A percentile compares a stretch with the other conserved stretches of the same genome.
These are phyloP conservation scores for Ceratocystis lukuohia DNA, from an alignment of 2,329 filamentous ascomycete species.

Conservation along the genomic window DNA sequence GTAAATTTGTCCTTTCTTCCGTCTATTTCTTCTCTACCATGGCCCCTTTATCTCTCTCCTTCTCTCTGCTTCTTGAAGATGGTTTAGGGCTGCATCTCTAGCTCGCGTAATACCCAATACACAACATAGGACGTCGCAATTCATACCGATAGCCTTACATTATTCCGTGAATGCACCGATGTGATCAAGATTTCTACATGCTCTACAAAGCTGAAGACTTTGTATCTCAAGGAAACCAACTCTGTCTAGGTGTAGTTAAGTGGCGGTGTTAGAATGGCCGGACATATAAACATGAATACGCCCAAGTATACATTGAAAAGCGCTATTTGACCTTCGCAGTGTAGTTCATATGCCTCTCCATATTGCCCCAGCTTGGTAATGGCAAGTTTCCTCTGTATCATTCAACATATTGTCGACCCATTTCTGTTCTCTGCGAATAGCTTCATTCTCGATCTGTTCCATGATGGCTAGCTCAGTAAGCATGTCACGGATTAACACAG, in stretches of 20 bases:
- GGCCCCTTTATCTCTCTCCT: background rate
- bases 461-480: conserved; percentile 48
- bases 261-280: no score
- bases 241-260: no score
- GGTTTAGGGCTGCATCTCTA: background rate
- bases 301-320: background rate
- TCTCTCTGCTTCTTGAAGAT: background rate
- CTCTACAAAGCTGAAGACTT: no score
- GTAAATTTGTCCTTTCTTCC: background rate
- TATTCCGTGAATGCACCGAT: background rate
- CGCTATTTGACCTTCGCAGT: background rate
- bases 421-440: conserved; percentile 40
- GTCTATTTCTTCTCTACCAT: background rate
- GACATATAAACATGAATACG: background rate
- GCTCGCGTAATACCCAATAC: conserved; percentile 1
- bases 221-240: no score
- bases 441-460: conserved; percentile 46
- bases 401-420: conserved; percentile 46
- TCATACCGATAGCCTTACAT: background rate
- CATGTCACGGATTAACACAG: conserved; percentile 43
- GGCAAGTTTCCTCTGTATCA: conserved; percentile 28
- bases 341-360: conserved; percentile 31
- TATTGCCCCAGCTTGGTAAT: conserved; percentile 32
- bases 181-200: background rate
- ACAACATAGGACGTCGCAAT: background rate